Conservation (phyloP, 805 yeast species). For the Myxozyma kluyveri region DNA sequence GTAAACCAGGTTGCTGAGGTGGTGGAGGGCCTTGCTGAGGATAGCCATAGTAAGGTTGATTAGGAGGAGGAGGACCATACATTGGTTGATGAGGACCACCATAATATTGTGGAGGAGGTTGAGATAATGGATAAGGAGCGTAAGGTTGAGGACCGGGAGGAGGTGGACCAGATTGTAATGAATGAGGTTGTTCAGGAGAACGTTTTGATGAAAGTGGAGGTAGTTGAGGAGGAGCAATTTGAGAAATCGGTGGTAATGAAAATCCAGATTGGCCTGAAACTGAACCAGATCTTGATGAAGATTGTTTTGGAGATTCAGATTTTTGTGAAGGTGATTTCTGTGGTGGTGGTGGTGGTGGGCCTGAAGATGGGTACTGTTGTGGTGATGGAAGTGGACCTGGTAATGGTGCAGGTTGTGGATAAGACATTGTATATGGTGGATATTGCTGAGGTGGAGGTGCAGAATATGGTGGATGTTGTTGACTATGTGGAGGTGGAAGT, state of each 20-base stretch:
- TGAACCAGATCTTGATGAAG: neutral
- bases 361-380: neutral
- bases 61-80: neutral
- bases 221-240: constrained; percentile 6
- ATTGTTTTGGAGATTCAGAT: neutral
- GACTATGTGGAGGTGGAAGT: neutral
- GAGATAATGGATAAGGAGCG: neutral
- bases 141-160: neutral
- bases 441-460: neutral
- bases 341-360: neutral
- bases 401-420: constrained; percentile 2
- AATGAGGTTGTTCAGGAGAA: neutral
- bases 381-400: constrained; percentile 3
- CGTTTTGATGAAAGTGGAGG: neutral
- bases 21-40: neutral
- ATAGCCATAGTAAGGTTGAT: neutral
- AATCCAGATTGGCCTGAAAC: neutral
- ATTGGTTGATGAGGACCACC: neutral
- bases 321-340: neutral
- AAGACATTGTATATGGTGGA: neutral
- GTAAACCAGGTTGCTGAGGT: neutral
- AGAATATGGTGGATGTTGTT: neutral
- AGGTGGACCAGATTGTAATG: constrained; percentile 1
- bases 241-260: constrained; percentile 24
- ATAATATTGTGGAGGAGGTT: neutral